phyloP scores from a whole-genome alignment of 1,139 yeast species.

The Yamadazyma diddensiae region DNA sequence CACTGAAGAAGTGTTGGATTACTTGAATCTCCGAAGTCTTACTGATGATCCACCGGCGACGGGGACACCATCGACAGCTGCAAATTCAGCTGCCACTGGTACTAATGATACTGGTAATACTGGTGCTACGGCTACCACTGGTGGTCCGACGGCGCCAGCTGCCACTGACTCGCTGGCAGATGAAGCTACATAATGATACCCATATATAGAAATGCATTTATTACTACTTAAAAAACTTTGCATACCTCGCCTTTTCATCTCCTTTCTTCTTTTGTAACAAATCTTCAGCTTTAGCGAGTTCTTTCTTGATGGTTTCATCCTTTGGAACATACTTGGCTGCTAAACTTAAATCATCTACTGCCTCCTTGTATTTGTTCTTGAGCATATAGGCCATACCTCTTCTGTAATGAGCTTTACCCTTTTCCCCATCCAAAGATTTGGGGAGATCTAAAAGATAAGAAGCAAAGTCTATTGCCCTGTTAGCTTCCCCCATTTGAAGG shows the following conservation, averaged over 20 bases:
- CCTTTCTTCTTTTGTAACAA: slow-evolving; percentile 40
- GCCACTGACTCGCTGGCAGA: slow-evolving; percentile 2
- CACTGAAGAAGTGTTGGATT: slow-evolving; percentile 22
- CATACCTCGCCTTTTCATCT: slow-evolving; percentile 50
- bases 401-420: slow-evolving; percentile 63
- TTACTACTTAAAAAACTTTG: slow-evolving; percentile 48
- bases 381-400: slow-evolving; percentile 49
- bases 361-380: slow-evolving; percentile 46
- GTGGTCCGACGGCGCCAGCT: slow-evolving; percentile 2
- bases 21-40: slow-evolving; percentile 25
- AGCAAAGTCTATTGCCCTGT: slow-evolving; percentile 49
- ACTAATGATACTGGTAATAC: too few species aligned
- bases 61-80: neutral
- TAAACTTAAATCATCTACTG: slow-evolving; percentile 41
- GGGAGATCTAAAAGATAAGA: slow-evolving; percentile 54
- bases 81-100: neutral
- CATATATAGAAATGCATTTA: neutral
- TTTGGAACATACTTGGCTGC: slow-evolving; percentile 47
- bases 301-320: slow-evolving; percentile 49
- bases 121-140: slow-evolving; percentile 1
- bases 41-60: slow-evolving; percentile 16
- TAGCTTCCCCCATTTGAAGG: slow-evolving; percentile 45
- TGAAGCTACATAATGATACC: neutral
- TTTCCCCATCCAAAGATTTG: slow-evolving; percentile 34
- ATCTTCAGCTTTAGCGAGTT: slow-evolving; percentile 37